Conservation (phyloP, 2,329 filamentous ascomycete genomes). For the Canariomyces notabilis region DNA sequence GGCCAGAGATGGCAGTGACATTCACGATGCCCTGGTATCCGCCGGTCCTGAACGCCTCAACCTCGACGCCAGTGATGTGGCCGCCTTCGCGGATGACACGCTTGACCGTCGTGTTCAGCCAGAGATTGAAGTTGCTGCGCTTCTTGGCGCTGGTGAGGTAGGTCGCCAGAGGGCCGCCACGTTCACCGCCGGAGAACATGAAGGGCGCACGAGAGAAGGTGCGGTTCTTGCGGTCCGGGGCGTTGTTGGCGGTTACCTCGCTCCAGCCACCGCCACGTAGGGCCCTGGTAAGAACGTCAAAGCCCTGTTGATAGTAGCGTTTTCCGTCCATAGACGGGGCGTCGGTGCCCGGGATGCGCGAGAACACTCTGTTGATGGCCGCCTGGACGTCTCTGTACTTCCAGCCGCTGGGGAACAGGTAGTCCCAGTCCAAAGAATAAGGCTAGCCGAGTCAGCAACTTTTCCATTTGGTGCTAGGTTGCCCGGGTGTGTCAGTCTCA, state of each 20-base stretch:
- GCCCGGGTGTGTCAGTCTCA: slow-evolving; percentile 25
- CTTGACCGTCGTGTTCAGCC: slow-evolving; percentile 56
- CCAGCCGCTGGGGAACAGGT: slow-evolving; percentile 62
- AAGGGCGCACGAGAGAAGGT: slow-evolving; percentile 57
- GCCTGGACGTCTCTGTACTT: slow-evolving; percentile 53
- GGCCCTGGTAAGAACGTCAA: slow-evolving; percentile 51
- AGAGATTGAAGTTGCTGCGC: slow-evolving; percentile 56
- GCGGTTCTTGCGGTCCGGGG: slow-evolving; percentile 56
- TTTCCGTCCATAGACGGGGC: slow-evolving; percentile 56
- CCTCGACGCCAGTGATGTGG: slow-evolving; percentile 56
- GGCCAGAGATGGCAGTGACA: slow-evolving; percentile 50
- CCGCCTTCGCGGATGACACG: slow-evolving; percentile 54
- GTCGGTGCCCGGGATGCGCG: slow-evolving; percentile 58
- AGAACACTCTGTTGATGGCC: slow-evolving; percentile 54
- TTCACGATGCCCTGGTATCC: slow-evolving; percentile 53
- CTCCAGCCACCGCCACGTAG: slow-evolving; percentile 53
- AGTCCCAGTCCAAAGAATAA: slow-evolving; percentile 57
- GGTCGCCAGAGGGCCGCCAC: slow-evolving; percentile 61
- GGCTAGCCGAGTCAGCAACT: no score
- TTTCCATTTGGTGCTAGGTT: no score
- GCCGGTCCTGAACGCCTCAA: slow-evolving; percentile 42
- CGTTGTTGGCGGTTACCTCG: slow-evolving; percentile 51
- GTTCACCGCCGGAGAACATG: slow-evolving; percentile 58
- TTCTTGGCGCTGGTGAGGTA: slow-evolving; percentile 56
- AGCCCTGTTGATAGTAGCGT: slow-evolving; percentile 57